Evolutionary conservation across 1,139 yeast species (phyloP).

Genomic region (Tardiomyces blankii): DNA sequence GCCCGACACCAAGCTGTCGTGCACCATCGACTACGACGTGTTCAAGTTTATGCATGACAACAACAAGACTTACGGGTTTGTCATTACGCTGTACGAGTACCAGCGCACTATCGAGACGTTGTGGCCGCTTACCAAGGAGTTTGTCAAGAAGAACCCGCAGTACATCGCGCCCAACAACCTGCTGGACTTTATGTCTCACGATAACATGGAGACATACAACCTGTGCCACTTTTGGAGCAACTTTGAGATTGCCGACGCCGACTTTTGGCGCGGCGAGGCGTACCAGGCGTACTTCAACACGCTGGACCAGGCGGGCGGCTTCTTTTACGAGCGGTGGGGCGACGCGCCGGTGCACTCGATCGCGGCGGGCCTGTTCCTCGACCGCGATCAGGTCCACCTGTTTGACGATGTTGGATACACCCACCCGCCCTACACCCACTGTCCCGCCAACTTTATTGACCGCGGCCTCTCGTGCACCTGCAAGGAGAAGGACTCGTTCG

Average conservation of each 20-base stretch:
- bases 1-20: slow-evolving; percentile 66
- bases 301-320: slow-evolving; percentile 62
- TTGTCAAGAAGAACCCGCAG: slow-evolving; percentile 53
- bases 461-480: slow-evolving; percentile 35
- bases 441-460: slow-evolving; percentile 45
- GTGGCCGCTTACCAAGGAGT: slow-evolving; percentile 67
- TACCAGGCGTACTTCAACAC: slow-evolving; percentile 53
- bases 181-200: slow-evolving; percentile 62
- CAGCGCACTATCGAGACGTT: slow-evolving; percentile 65
- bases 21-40: slow-evolving; percentile 74
- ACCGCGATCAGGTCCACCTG: slow-evolving; percentile 65
- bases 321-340: slow-evolving; percentile 85
- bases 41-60: slow-evolving; percentile 74
- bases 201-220: slow-evolving; percentile 46
- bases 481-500: slow-evolving; percentile 28
- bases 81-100: slow-evolving; percentile 74
- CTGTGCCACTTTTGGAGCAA: slow-evolving; percentile 85
- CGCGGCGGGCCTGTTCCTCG: slow-evolving; percentile 66
- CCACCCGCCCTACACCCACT: slow-evolving; percentile 60
- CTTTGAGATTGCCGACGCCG: slow-evolving; percentile 72
- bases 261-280: slow-evolving; percentile 57
- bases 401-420: slow-evolving; percentile 77
- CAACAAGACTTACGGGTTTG: slow-evolving; percentile 64
- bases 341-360: slow-evolving; percentile 83
- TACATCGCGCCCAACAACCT: slow-evolving; percentile 54